A percentile compares a stretch with the other conserved stretches of the same genome.
Evolutionary conservation across 2,329 filamentous ascomycete species (phyloP).

Genomic region (Chaetomium globosum): DNA sequence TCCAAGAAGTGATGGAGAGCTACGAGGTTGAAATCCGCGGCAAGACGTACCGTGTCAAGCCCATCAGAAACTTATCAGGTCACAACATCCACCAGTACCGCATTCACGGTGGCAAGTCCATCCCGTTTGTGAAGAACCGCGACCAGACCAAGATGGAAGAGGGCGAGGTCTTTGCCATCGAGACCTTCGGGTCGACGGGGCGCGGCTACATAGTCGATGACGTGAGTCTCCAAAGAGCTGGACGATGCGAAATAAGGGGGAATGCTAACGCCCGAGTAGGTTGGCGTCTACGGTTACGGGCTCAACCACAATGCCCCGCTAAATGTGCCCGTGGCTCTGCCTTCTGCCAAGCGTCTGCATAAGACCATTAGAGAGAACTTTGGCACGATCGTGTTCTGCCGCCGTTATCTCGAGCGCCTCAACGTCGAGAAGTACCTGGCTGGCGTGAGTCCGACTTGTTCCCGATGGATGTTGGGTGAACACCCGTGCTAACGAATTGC

Average conservation of each 20-base stretch:
- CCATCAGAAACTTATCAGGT: constrained; percentile 82
- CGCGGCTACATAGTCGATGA: constrained; percentile 73
- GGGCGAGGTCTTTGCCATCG: constrained; percentile 93
- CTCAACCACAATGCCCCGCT: constrained; percentile 16
- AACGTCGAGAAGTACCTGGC: constrained; percentile 93
- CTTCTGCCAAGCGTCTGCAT: constrained; percentile 81
- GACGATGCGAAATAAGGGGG: not conserved
- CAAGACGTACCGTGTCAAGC: constrained; percentile 76
- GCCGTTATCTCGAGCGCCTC: constrained; percentile 87
- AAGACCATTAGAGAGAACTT: constrained; percentile 96
- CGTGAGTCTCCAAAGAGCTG: not conserved
- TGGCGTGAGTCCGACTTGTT: constrained; percentile 60
- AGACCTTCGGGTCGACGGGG: constrained; percentile 95
- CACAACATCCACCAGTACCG: constrained; percentile 88
- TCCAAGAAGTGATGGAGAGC: constrained; percentile 91
- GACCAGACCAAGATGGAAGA: constrained; percentile 98
- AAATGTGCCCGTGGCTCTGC: constrained; percentile 59
- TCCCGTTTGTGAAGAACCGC: constrained; percentile 86
- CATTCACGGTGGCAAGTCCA: constrained; percentile 90
- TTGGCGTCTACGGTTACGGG: constrained; percentile 44
- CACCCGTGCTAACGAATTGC: not conserved
- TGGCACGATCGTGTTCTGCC: constrained; percentile 85
- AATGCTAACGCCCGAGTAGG: constrained; percentile 59
- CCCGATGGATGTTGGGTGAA: constrained; percentile 30
- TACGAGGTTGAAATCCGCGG: constrained; percentile 86